Base-by-base conservation (phyloP, 371 early-diverging fungal species). In the Saksenaea oblongispora region DNA sequence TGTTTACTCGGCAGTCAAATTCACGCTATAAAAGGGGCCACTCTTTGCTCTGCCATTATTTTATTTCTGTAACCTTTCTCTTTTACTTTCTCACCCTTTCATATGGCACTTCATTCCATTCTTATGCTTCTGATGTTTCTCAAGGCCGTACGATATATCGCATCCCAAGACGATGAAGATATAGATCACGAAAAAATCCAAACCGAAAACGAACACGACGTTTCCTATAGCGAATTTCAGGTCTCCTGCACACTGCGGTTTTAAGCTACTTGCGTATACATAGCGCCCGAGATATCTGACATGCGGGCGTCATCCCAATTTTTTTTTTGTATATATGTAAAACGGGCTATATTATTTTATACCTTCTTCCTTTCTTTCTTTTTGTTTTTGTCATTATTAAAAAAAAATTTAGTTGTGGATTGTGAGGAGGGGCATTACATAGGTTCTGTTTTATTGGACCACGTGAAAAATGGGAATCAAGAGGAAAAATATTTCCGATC, bases 61-160 rank as follows among this genome's bases (percentile, higher is more conserved):
- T 39, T 56, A n/a, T 56, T 58, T 18, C 26, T 15, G 13, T 56
- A 41, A 5, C 8, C 24, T 54, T 34, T 14, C 39, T 24, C 53
- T 24, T 27, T 5, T 34, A 15, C 5, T 15, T 34, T n/a, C 17
- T 34, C 24, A 34, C 39, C 42, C 22, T 31, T 57, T 14, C 17
- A 22, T 14, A 64, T 64, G 64, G 63, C 63, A 10, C 54, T 66
- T 11, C 66, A 66, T 5, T 66, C 66, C 1, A 66, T 66, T 22
- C 54, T 66, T 22, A 34, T 66, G 36, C 53, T 66, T 26, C 41
- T 66, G 27, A 56, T 66, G 14, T 56, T 66, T 54, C 58, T 66
- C 13, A 66, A 66, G 51, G 35, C 44, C 10, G 34, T 66, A 24
- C 61, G 61, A 1, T 61, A 56, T 15, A 61, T 61, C 28, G 57